Evolutionary conservation across 208 protist genomes (phyloP), one percentile per base, ranked within the genome.

Genomic region (Angomonas ambiguus): DNA sequence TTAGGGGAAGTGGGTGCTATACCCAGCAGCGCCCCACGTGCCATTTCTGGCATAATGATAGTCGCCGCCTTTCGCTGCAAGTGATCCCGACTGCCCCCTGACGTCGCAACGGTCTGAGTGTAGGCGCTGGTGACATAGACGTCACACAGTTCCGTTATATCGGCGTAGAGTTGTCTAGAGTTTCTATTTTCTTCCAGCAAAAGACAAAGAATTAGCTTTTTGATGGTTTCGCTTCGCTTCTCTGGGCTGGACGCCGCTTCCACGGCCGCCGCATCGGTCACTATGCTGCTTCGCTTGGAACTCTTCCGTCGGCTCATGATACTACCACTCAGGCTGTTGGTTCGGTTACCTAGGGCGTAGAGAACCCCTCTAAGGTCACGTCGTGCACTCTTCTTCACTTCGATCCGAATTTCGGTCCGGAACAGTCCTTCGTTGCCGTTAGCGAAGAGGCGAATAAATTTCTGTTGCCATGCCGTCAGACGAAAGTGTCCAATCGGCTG

Each of bases 391-490:
- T 69, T 71, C 58, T 77, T 82, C 38, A 82, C 67, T 11, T 60
- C 31, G n/a, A 57, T 31, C 27, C 80, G 76, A 16, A 55, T 16
- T 4, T 82, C 80, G 35, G 56, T 66, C 51, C 63, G 49, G 49
- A 77, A 67, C 38, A 82, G 70, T 10, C 72, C 70, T 62, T 69
- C 68, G 59, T 85, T 74, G 4, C 65, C 73, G 11, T 61, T 49
- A 51, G 66, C 58, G 56, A 88, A 71, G 0, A 78, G 62, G 2
- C 62, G 28, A 4, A 59, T 72, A 4, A 84, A 56, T 16, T 72
- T 67, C 48, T 88, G 75, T 66, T 88, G 82, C 82, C 82, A 88
- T 11, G 67, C 64, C 10, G 82, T 72, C 27, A 84, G 58, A 11
- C 78, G 69, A 11, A 88, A 51, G 63, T 79, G 69, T 51, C 68